Evolutionary conservation across 106 monocot species (phyloP), one percentile per base, ranked within the genome.

Genomic region (Dendrobium nobile): DNA sequence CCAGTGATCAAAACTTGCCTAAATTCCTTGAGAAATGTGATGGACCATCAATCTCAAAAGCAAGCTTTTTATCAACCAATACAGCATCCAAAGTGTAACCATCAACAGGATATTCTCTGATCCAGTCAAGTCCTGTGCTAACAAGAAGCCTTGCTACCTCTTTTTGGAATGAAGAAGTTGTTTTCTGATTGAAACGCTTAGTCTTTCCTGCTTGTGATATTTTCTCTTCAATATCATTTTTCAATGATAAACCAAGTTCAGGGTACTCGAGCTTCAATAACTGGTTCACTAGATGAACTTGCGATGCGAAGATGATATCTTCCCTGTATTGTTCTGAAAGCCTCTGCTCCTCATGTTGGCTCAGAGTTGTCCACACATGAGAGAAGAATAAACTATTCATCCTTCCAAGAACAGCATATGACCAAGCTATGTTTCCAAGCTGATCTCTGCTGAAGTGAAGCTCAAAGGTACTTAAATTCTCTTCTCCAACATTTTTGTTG

Each of bases 11-110:
- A 82, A 9, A 44, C 72, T 54, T 84, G 82, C 99, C 99, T 86
- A 87, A 85, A 82, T 99, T 99, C 83, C 99, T 86, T 11, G 99
- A 93, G 85, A 99, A 99, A 87, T 99, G 99, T 73, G 95, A 85
- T 0, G 91, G 95, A 9, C 99, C 99, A 84, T 99, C 95, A 55
- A 99, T 95, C 86, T 99, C 99, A 86, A 99, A 93, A 37, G 95
- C 99, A 77, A 99, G 92, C 75, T 90, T 95, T 61, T 77, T 83
- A 27, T 95, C 88, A 56, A 93, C 47, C 56, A 99, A 20, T 7
- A 90, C 99, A 5, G 95, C 88, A 84, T 99, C 99, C 64, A 99
- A 84, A 16, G 95, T 99, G 85, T 95, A 99, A 13, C 95, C 91
- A 85, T 91, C 95, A 47, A 99, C 75, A 31, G 65, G 45, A 79